These are phyloP conservation scores for Cyclocybe aegerita DNA, from an alignment of 768 basidiomycete genomes.

Conservation along the genomic window DNA sequence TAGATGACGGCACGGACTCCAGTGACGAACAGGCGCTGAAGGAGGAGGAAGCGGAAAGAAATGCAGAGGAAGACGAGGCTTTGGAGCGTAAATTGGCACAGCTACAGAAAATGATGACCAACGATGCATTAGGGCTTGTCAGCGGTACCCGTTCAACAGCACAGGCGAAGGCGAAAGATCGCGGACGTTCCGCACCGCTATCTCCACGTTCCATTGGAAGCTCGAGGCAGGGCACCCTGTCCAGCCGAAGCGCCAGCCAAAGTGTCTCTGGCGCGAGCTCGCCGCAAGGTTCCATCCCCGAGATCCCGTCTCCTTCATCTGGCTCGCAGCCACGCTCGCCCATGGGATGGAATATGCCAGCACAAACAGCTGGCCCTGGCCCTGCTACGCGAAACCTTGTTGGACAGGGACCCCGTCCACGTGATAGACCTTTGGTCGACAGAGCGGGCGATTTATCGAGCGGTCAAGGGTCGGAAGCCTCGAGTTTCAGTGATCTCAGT, in stretches of 20 bases:
- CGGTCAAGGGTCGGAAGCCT: conserved; percentile 69
- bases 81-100: conserved; percentile 68
- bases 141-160: conserved; percentile 32
- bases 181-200: conserved; percentile 38
- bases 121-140: conserved; percentile 71
- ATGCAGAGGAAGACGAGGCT: conserved; percentile 65
- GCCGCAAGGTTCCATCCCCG: conserved; percentile 76
- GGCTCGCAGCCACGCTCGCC: conserved; percentile 56
- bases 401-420: conserved; percentile 48
- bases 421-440: conserved; percentile 43
- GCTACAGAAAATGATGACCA: conserved; percentile 71
- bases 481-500: conserved; percentile 85
- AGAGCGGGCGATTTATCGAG: conserved; percentile 57
- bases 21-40: conserved; percentile 62
- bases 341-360: conserved; percentile 48
- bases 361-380: conserved; percentile 62
- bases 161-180: conserved; percentile 42
- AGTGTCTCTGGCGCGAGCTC: conserved; percentile 76
- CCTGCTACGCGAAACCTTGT: conserved; percentile 54
- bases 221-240: conserved; percentile 35
- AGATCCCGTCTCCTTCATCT: conserved; percentile 72
- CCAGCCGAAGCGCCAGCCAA: conserved; percentile 55
- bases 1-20: conserved; percentile 45
- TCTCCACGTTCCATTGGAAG: conserved; percentile 34
- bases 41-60: conserved; percentile 71